A percentile compares a stretch with the other conserved stretches of the same genome.
Conservation (phyloP, 306 rosid species). For the Medicago truncatula region DNA sequence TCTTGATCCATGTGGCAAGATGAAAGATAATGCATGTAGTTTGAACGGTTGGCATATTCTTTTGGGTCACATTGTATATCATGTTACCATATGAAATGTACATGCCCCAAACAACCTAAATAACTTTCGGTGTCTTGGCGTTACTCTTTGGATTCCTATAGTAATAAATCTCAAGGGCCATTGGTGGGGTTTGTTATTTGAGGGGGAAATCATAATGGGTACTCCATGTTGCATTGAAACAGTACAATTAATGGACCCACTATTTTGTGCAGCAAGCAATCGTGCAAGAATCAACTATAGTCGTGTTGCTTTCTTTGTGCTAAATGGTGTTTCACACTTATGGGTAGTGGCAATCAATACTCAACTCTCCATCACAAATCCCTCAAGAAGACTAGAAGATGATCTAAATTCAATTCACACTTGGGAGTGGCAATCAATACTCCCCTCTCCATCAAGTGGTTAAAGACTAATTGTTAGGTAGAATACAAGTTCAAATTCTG, state of each 20-base stretch:
- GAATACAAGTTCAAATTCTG: no score
- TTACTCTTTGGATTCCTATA: slow-evolving; percentile 57
- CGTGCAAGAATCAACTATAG: slow-evolving; percentile 42
- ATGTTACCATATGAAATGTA: slow-evolving; percentile 36
- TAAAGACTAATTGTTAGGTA: neutral
- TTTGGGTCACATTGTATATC: slow-evolving; percentile 42
- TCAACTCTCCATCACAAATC: slow-evolving; percentile 34
- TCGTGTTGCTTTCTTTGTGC: slow-evolving; percentile 51
- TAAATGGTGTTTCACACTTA: slow-evolving; percentile 44
- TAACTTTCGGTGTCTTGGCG: slow-evolving; percentile 46
- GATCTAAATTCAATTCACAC: slow-evolving; percentile 33
- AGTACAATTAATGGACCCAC: slow-evolving; percentile 50
- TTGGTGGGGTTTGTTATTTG: slow-evolving; percentile 48
- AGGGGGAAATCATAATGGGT: slow-evolving; percentile 47
- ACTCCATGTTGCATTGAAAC: slow-evolving; percentile 51
- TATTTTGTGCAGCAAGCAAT: slow-evolving; percentile 40
- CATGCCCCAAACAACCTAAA: slow-evolving; percentile 10
- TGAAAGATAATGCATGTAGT: slow-evolving; percentile 33
- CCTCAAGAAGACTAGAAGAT: slow-evolving; percentile 3
- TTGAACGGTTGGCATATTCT: slow-evolving; percentile 36
- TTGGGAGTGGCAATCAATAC: neutral
- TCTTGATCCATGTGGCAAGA: neutral
- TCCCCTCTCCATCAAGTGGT: no score
- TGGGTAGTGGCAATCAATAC: slow-evolving; percentile 43
- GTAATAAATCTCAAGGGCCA: slow-evolving; percentile 44